Conservation (phyloP, 768 basidiomycete species). For the Pleurotus platypus region DNA sequence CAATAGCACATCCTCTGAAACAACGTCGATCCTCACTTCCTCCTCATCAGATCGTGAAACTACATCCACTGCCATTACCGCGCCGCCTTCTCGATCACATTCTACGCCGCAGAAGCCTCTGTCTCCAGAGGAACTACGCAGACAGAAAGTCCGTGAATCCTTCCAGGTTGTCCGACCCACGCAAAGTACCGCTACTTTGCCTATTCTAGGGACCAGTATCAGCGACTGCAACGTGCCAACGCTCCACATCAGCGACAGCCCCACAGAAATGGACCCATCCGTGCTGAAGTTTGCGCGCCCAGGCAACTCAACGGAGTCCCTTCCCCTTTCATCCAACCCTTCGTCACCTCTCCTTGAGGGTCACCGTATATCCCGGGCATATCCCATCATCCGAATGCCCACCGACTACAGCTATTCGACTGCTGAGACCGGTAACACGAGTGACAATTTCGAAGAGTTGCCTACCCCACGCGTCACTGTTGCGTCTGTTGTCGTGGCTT, state of each 20-base stretch:
- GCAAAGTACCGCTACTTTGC: constrained; percentile 35
- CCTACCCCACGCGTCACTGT: constrained; percentile 19
- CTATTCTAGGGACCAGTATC: constrained; percentile 16
- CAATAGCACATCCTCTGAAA: constrained; percentile 38
- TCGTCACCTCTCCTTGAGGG: constrained; percentile 9
- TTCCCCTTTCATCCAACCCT: constrained; percentile 30
- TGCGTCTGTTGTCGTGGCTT: not conserved
- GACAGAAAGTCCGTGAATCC: constrained; percentile 14
- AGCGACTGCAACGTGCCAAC: constrained; percentile 8
- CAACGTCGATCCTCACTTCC: constrained; percentile 38
- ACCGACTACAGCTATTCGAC: not conserved
- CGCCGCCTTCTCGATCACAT: constrained; percentile 35
- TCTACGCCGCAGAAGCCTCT: constrained; percentile 24
- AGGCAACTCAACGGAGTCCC: constrained; percentile 70
- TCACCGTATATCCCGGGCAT: constrained; percentile 4
- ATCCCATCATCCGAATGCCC: constrained; percentile 2
- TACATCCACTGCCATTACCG: constrained; percentile 44
- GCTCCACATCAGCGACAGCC: constrained; percentile 35
- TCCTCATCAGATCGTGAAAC: constrained; percentile 35
- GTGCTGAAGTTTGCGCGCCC: constrained; percentile 77
- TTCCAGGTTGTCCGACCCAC: constrained; percentile 17
- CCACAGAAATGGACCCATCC: constrained; percentile 64
- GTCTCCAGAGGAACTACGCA: constrained; percentile 16
- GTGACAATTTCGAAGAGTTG: constrained; percentile 16
- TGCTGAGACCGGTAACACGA: not conserved